Percentiles rank a stretch among this genome's conserved stretches.
Conservation (phyloP, 2,329 filamentous ascomycete species). For the Catunica adiposa region DNA sequence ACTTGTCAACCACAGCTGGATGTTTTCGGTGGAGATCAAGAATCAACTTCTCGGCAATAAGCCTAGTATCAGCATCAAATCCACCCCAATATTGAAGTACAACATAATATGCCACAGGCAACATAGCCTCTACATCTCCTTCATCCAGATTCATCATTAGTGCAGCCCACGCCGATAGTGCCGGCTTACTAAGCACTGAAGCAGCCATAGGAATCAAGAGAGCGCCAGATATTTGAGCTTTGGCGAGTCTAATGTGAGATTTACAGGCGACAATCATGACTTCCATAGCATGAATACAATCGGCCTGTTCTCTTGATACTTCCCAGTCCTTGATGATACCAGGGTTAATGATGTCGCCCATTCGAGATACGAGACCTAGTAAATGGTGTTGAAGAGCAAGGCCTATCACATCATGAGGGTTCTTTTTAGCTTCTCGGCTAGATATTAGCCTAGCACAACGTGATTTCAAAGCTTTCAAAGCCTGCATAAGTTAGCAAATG, state of each 20-base stretch:
- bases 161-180: constrained; percentile 70
- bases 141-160: constrained; percentile 60
- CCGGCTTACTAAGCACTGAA: constrained; percentile 55
- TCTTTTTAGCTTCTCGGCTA: constrained; percentile 28
- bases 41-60: constrained; percentile 46
- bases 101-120: constrained; percentile 82
- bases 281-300: constrained; percentile 67
- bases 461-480: constrained; percentile 27
- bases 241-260: constrained; percentile 55
- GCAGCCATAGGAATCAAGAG: constrained; percentile 68
- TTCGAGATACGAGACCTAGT: constrained; percentile 68
- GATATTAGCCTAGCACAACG: constrained; percentile 28
- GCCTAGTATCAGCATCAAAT: constrained; percentile 45
- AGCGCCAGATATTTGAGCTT: constrained; percentile 92
- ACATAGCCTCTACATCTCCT: constrained; percentile 60
- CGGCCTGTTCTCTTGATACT: constrained; percentile 49
- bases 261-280: constrained; percentile 71
- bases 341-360: constrained; percentile 61
- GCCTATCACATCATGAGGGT: constrained; percentile 42
- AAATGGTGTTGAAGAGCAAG: constrained; percentile 70
- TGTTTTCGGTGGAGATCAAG: constrained; percentile 48
- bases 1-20: constrained; percentile 41
- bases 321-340: constrained; percentile 26
- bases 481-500: not conserved
- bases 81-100: constrained; percentile 63